phyloP scores from a whole-genome alignment of 176 grass and related monocot genomes.

The Paspalum vaginatum region DNA sequence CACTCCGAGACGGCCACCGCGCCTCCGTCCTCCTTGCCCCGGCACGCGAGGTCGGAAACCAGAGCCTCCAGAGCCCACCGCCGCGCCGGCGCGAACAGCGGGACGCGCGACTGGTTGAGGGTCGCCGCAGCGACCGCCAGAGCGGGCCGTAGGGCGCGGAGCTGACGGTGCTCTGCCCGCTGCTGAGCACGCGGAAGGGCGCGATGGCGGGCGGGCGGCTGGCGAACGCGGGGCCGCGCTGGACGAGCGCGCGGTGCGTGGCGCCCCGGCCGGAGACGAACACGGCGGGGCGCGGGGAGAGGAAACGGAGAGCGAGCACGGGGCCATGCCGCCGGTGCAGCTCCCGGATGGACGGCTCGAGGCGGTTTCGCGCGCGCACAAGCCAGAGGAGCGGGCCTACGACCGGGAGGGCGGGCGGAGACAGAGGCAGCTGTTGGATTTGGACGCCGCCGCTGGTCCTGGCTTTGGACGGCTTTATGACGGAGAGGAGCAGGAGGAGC shows the following conservation, averaged over 20 bases:
- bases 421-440: slow-evolving; percentile 24
- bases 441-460: neutral
- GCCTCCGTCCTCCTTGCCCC: neutral
- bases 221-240: slow-evolving; percentile 33
- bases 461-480: neutral
- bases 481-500: neutral
- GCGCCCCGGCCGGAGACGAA: slow-evolving; percentile 38
- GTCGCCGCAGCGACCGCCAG: slow-evolving; percentile 53
- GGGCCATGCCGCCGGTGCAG: slow-evolving; percentile 48
- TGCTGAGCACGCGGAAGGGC: slow-evolving; percentile 30
- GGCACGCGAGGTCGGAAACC: neutral
- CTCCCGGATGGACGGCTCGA: slow-evolving; percentile 40
- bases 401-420: slow-evolving; percentile 19
- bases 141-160: slow-evolving; percentile 42
- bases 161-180: slow-evolving; percentile 51
- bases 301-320: slow-evolving; percentile 43
- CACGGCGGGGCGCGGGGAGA: slow-evolving; percentile 35
- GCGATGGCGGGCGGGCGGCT: slow-evolving; percentile 41
- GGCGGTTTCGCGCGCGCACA: slow-evolving; percentile 6
- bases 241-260: slow-evolving; percentile 48
- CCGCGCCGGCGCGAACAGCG: slow-evolving; percentile 24
- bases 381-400: slow-evolving; percentile 35
- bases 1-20: slow-evolving; percentile 34
- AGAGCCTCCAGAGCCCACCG: slow-evolving; percentile 35
- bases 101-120: slow-evolving; percentile 26